Evolutionary conservation across 1,139 yeast species (phyloP).

Genomic region (Pichia cactophila): DNA sequence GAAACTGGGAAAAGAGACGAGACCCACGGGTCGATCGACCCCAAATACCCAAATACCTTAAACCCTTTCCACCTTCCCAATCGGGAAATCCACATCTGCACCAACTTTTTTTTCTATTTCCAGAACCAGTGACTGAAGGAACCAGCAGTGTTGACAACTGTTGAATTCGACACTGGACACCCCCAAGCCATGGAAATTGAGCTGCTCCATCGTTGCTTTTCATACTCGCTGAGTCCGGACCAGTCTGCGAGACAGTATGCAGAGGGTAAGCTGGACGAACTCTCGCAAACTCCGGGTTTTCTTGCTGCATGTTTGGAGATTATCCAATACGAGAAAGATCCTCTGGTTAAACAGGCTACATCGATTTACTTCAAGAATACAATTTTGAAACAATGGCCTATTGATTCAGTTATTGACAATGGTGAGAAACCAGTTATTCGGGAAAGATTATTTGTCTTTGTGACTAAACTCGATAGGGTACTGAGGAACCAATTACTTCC

Average conservation of each 20-base stretch:
- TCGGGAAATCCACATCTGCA: background rate
- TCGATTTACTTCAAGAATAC: conserved; percentile 84
- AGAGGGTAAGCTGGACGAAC: conserved; percentile 54
- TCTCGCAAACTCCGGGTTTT: conserved; percentile 61
- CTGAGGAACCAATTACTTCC: conserved; percentile 60
- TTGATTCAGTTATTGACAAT: conserved; percentile 40
- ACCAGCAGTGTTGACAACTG: background rate
- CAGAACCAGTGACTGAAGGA: too few relatives aligned
- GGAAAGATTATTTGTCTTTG: conserved; percentile 45
- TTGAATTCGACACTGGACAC: too few relatives aligned
- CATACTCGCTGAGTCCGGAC: conserved; percentile 72
- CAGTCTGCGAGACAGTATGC: conserved; percentile 58
- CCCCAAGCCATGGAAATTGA: conserved; percentile 50
- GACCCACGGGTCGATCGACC: background rate
- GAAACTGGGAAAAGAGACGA: too few relatives aligned
- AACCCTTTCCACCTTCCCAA: background rate
- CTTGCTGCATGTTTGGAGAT: conserved; percentile 79
- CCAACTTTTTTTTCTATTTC: background rate
- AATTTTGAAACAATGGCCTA: conserved; percentile 58
- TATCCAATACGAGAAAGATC: conserved; percentile 46
- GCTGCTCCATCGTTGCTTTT: conserved; percentile 66
- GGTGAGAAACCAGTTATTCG: conserved; percentile 71
- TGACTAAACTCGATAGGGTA: conserved; percentile 38
- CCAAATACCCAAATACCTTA: too few relatives aligned
- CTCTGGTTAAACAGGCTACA: conserved; percentile 64